These are phyloP conservation scores for Physaria fendleri DNA, from an alignment of 345 rosid species.

Conservation along the genomic window DNA sequence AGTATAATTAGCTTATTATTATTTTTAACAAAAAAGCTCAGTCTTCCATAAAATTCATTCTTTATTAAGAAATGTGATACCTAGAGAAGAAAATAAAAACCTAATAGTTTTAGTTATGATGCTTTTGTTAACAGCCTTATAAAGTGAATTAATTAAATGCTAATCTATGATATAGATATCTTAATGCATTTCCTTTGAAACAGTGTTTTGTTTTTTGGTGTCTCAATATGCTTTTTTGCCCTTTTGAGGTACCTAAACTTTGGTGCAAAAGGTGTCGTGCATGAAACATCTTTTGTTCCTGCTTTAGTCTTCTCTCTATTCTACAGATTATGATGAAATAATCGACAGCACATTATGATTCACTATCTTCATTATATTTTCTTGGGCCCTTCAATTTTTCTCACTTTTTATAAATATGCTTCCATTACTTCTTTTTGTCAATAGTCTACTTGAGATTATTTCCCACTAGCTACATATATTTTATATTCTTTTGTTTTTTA, in stretches of 20 bases:
- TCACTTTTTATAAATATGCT: conserved; percentile 23
- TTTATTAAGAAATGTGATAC: conserved; percentile 16
- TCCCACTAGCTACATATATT: conserved; percentile 13
- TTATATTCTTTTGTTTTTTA: neutral
- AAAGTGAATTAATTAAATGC: neutral
- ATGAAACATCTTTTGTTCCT: conserved; percentile 26
- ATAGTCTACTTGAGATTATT: conserved; percentile 5
- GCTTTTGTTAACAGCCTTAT: conserved; percentile 18
- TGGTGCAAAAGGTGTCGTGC: conserved; percentile 29
- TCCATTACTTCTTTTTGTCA: conserved; percentile 4
- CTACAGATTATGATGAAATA: conserved; percentile 26
- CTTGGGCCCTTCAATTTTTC: conserved; percentile 29
- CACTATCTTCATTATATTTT: conserved; percentile 25
- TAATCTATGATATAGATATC: conserved; percentile 14
- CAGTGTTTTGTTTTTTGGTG: neutral
- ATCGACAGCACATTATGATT: conserved; percentile 25
- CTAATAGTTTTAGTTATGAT: neutral
- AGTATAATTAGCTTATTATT: conserved; percentile 28
- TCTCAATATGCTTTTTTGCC: conserved; percentile 7
- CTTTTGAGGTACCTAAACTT: conserved; percentile 33
- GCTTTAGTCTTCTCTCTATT: conserved; percentile 27
- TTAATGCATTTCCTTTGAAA: conserved; percentile 16
- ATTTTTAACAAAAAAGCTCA: conserved; percentile 19
- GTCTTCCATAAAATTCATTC: conserved; percentile 13
- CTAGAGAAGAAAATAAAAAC: conserved; percentile 1